Percentiles rank a stretch among this genome's conserved stretches.
Evolutionary conservation across 2,329 filamentous ascomycete genomes (phyloP).

Genomic region (Talaromyces sp.): DNA sequence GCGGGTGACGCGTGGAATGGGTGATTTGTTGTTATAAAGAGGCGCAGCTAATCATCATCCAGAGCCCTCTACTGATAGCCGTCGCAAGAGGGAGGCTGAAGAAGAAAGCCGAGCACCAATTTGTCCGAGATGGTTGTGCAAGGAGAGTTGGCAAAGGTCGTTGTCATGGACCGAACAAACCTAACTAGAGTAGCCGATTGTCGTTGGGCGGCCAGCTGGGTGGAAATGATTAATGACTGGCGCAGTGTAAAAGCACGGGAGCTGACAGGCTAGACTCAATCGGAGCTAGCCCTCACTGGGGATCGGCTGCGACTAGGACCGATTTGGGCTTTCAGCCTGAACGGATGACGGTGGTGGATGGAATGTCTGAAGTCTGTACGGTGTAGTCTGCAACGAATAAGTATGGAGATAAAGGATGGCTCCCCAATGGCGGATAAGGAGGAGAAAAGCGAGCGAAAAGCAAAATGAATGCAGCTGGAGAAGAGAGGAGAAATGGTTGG

Average conservation of each 20-base stretch:
- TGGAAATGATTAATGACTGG: constrained; percentile 9
- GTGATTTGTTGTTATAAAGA: constrained; percentile 20
- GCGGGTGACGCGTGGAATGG: constrained; percentile 14
- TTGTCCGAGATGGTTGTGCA: background rate
- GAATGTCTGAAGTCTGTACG: background rate
- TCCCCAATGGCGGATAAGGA: constrained; percentile 14
- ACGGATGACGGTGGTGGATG: background rate
- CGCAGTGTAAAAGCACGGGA: background rate
- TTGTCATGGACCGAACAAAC: background rate
- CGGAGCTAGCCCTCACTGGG: constrained; percentile 4
- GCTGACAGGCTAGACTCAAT: constrained; percentile 1
- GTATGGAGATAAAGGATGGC: constrained; percentile 5
- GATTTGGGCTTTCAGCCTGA: background rate
- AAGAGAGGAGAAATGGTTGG: background rate
- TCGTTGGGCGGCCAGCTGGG: constrained; percentile 12
- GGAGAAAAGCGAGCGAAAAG: constrained; percentile 17
- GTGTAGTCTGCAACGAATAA: background rate
- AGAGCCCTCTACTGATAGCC: constrained; percentile 13
- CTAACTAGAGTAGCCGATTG: background rate
- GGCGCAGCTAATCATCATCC: constrained; percentile 22
- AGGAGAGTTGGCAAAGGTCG: constrained; percentile 3
- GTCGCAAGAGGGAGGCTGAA: constrained; percentile 4
- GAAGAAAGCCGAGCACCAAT: constrained; percentile 12
- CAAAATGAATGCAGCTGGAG: background rate
- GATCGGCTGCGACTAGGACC: constrained; percentile 3